Evolutionary conservation across 2,329 filamentous ascomycete genomes (phyloP), one percentile per base, ranked within the genome.

Genomic region (Colletotrichum tofieldiae): DNA sequence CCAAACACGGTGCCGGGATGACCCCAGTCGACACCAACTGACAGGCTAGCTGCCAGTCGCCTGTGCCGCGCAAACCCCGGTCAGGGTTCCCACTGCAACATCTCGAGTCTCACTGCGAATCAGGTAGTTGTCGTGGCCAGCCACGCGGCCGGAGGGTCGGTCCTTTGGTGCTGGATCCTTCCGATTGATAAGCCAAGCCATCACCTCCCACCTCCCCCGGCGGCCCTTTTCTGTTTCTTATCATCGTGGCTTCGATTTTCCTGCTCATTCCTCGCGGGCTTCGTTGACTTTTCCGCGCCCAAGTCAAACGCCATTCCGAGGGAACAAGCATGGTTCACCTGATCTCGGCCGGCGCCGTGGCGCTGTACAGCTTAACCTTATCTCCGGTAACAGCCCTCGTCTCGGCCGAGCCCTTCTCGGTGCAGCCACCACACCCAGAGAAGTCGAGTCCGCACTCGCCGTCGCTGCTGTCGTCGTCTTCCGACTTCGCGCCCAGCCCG

Each of bases 401-500:
- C 37, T 71, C 65, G 58, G 69, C 67, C 54, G 54, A 65, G 45
- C 39, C 60, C 18, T 26, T 65, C 29, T 67, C 68, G 64, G 64
- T 56, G 51, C 51, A 51, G 58, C 59, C 6, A 39, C 43, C 14
- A 11, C n/a, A 35, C 35, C 43, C 12, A 18, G 49, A 29, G 3
- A 26, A 51, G 26, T 32, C 69, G 45, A 47, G 26, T 20, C 35
- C n/a, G 2, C 16, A 23, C 47, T 29, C 20, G 8, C n/a, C 45
- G 3, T 41, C 26, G 18, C 23, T 39, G 35, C 20, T 47, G 29
- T 51, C 64, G 32, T 58, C 63, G 32, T 37, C 56, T 20, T 29
- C 52, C 26, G 35, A 32, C 39, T 71, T 73, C 14, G 61, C 54
- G 1, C 85, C 85, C 20, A 83, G 78, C 59, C 73, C 79, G 55